Base-by-base conservation (phyloP, 306 rosid genomes). In the Ormosia semicastrata region DNA sequence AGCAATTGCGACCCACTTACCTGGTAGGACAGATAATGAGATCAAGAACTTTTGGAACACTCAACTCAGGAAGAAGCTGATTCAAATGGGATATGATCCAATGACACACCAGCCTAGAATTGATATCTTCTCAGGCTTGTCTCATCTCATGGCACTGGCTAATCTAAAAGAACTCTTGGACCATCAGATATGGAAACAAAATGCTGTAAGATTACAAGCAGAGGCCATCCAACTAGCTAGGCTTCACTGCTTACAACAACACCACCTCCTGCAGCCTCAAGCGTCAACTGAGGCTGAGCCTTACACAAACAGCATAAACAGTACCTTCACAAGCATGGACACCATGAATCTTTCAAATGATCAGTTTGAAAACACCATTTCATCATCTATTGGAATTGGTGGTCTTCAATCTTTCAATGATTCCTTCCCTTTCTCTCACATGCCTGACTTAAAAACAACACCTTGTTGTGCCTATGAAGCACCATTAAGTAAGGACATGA, bases 101-200 rank as follows among this genome's bases (percentile, higher is more conserved):
- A 66, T 79, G 77, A 84, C 87, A 5, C 87, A 84, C 66, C 81
- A 73, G 18, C 87, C 87, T 10, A 77, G 97, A 56, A 85, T 87
- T 0, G 94, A 93, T 37, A 85, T 93, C 72, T 87, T 91, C 68
- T 85, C 97, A 2, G 87, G 88, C 71, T 81, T 93, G 71, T 87
- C 94, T 71, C 88, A 89, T 66, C 90, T 93, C 60, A 43, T 93
- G 49, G 94, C 94, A 33, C 69, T 93, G 50, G 94, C 92, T 3
- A 91, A 86, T 77, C 84, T 93, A 30, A 91, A 93, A 70, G 89
- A 89, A 67, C 73, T 90, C 30, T 54, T 89, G 14, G 89, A 89
- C 17, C 75, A 63, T 32, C 78, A 77, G 8, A 71, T 84, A 53
- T 90, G 86, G 88, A 88, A 93, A 72, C 92, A 84, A 40, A 88